Evolutionary conservation across 257 asterid species (phyloP).

Genomic region (Forsythia viridissima): DNA sequence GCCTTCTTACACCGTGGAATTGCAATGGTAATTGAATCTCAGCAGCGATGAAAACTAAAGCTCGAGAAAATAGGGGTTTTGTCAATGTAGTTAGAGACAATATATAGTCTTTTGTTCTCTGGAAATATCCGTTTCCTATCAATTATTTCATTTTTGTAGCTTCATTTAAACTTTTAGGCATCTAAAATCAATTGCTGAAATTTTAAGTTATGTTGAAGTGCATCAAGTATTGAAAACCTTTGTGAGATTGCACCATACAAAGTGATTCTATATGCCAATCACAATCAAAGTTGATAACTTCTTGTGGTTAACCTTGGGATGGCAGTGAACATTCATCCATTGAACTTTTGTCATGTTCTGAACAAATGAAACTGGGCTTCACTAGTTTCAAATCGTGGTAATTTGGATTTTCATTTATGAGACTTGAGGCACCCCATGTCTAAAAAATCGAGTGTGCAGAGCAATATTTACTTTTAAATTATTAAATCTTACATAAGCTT

Average conservation of each 20-base stretch:
- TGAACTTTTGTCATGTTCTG: neutral
- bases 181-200: constrained; percentile 7
- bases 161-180: neutral
- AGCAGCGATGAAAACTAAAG: neutral
- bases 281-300: neutral
- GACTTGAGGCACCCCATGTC: constrained; percentile 1
- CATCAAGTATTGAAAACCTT: neutral
- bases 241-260: neutral
- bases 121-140: neutral
- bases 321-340: neutral
- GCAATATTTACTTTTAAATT: constrained; percentile 7
- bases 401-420: neutral
- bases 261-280: neutral
- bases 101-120: neutral
- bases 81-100: neutral
- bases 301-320: neutral
- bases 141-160: neutral
- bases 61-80: neutral
- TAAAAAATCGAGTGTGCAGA: neutral
- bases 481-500: constrained; percentile 22
- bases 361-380: neutral
- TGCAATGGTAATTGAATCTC: neutral
- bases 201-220: neutral
- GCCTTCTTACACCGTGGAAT: neutral
- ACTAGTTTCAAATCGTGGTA: neutral